Percentiles rank a stretch among this genome's conserved stretches.
These are phyloP conservation scores for Coelastrella sp. DNA, from an alignment of 139 green algal genomes.

Conservation along the genomic window DNA sequence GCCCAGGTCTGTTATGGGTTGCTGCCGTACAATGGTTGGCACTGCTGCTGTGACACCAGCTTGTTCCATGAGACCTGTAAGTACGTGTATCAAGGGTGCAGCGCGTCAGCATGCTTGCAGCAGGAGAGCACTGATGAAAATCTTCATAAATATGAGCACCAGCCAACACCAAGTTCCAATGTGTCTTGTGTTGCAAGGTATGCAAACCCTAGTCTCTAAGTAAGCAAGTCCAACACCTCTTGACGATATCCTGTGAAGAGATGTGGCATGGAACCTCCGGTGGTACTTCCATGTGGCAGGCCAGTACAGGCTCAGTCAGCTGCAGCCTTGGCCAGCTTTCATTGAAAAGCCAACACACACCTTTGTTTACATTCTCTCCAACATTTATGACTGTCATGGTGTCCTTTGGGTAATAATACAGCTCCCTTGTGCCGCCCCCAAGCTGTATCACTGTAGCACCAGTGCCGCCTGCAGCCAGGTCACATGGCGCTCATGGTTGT, in stretches of 20 bases:
- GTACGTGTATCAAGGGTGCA: background rate
- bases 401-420: conserved; percentile 79
- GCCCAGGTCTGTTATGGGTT: conserved; percentile 48
- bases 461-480: conserved; percentile 24
- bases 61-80: conserved; percentile 69
- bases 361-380: conserved; percentile 59
- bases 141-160: background rate
- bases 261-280: too few species aligned
- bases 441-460: conserved; percentile 63
- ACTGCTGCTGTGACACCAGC: conserved; percentile 70
- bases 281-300: too few species aligned
- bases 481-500: background rate
- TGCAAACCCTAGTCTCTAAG: too few species aligned
- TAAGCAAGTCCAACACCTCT: too few species aligned
- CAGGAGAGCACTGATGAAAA: background rate
- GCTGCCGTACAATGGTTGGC: conserved; percentile 52
- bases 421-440: conserved; percentile 61
- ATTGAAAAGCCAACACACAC: background rate
- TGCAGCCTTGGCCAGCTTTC: too few species aligned
- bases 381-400: conserved; percentile 61
- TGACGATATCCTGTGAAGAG: too few species aligned
- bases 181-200: too few species aligned
- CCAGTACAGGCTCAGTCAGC: background rate
- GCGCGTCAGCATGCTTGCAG: background rate
- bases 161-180: too few species aligned